A percentile compares a stretch with the other conserved stretches of the same genome.
Evolutionary conservation across 177 flowering plant genomes (phyloP).

Genomic region (Vitis hybrid): DNA sequence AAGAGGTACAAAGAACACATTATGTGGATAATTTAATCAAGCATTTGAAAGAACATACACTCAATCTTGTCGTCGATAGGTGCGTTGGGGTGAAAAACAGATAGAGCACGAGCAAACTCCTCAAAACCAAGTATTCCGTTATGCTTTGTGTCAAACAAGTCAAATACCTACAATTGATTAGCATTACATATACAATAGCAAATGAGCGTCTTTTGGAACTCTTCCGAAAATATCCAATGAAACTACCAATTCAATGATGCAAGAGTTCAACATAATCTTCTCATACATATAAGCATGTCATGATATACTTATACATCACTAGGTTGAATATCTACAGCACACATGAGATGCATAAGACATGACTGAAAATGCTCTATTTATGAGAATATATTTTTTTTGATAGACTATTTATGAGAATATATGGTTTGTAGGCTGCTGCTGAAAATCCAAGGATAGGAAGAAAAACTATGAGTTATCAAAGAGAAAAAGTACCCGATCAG

Average conservation of each 20-base stretch:
- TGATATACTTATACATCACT: background rate
- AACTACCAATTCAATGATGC: background rate
- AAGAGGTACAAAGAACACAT: background rate
- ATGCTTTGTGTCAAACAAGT: conserved; percentile 94
- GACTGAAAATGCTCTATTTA: background rate
- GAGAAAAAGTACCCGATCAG: conserved; percentile 68
- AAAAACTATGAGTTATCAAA: background rate
- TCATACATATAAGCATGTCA: background rate
- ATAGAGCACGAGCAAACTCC: conserved; percentile 95
- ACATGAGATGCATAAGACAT: background rate
- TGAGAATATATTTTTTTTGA: background rate
- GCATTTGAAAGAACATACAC: conserved; percentile 43
- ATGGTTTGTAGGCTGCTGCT: background rate
- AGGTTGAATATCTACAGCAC: background rate
- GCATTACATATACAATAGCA: conserved; percentile 1
- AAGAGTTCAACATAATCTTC: background rate
- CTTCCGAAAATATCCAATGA: background rate
- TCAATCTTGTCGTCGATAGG: conserved; percentile 95
- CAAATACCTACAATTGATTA: conserved; percentile 73
- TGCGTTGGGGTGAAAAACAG: conserved; percentile 95
- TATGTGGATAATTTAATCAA: background rate
- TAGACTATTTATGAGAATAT: background rate
- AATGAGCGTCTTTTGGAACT: background rate
- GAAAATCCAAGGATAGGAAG: background rate
- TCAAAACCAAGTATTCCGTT: conserved; percentile 93